Evolutionary conservation across 768 basidiomycete genomes (phyloP), one percentile per base, ranked within the genome.

Genomic region (Lyophyllum atratum): DNA sequence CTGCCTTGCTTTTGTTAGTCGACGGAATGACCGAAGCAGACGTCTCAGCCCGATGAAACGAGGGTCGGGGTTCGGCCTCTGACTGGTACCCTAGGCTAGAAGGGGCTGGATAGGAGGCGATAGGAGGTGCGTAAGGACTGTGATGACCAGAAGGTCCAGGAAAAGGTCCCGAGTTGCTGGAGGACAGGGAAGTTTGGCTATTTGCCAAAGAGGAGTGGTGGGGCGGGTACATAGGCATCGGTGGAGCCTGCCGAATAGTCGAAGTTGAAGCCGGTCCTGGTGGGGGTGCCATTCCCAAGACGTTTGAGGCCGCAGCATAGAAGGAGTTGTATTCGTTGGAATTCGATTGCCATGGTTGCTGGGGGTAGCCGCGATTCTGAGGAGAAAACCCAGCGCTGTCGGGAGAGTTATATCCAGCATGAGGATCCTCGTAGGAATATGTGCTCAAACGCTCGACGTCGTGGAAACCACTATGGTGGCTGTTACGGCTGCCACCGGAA

Each of bases 231-330:
- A 54, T 54, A 47, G 69, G 66, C 60, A 67, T 52, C 44, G 65
- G 49, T 17, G 59, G 37, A 54, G 61, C 61, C 64, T 62, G 60
- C 63, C 62, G 59, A 31, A 63, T 58, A 33, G 67, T 45, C 39
- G 66, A 53, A 52, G 66, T 44, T 29, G 60, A 34, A 28, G 59
- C 26, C 22, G 59, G 65, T 21, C 73, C 74, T 14, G 81, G 82
- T 44, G 87, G 87, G 19, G 84, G 88, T 0, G 81, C 85, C 83
- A 90, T 86, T 15, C 91, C 91, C 15, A 93, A 79, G 9, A 92
- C 87, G 68, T 89, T 84, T 9, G 91, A 90, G 9, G 92, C 92
- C 14, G 90, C 91, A 10, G 82, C 80, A 68, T 90, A 88, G 12
- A 91, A 70, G 34, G 80, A 75, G 66, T 86, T 83, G 61, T 83